Base-by-base conservation (phyloP, 495 filamentous ascomycete genomes). In the Daldinia loculata region DNA sequence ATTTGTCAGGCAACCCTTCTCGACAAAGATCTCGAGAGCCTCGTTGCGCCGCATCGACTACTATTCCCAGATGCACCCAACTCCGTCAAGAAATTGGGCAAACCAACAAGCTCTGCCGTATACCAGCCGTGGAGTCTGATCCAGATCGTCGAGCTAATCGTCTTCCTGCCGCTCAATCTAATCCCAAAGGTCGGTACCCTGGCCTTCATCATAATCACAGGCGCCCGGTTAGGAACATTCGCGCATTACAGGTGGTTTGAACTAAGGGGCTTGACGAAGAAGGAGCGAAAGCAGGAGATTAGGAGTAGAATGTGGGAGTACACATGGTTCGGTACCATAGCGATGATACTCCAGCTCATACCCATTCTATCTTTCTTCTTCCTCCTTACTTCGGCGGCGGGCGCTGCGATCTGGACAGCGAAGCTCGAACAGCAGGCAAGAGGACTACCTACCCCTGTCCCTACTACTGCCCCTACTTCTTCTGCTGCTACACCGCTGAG, bases 321-420 rank as follows among this genome's bases (percentile, higher is more conserved):
- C 66, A 78, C 83, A 24, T 86, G 86, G 81, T 88, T 89, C 58
- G 88, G 82, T 11, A 84, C 84, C 0, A 77, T 87, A 9, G 86
- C 86, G 53, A 83, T 89, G 76, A 55, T 85, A 12, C 74, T 89
- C 4, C 82, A 97, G 75, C 88, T 97, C 71, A 82, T 97, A 2
- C 95, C 95, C 2, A 81, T 98, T 50, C 83, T 90, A 15, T 93
- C 90, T n/a, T 92, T 97, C 68, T 88, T 93, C 69, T 97, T 98
- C 77, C 84, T 95, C 24, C 89, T 97, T 70, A 97, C 93, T 0
- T 95, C 80, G 4, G 82, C 86, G 3, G 77, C 91, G 38, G 95
- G 95, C 0, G 91, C 94, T 6, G 95, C 94, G 8, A 79, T 99
- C 30, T 99, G 93, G 93, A 92, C 91, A 6, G 89, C 90, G 0